These are phyloP conservation scores for Raphidocelis subcapitata DNA, from an alignment of 139 green algal genomes.

Conservation along the genomic window DNA sequence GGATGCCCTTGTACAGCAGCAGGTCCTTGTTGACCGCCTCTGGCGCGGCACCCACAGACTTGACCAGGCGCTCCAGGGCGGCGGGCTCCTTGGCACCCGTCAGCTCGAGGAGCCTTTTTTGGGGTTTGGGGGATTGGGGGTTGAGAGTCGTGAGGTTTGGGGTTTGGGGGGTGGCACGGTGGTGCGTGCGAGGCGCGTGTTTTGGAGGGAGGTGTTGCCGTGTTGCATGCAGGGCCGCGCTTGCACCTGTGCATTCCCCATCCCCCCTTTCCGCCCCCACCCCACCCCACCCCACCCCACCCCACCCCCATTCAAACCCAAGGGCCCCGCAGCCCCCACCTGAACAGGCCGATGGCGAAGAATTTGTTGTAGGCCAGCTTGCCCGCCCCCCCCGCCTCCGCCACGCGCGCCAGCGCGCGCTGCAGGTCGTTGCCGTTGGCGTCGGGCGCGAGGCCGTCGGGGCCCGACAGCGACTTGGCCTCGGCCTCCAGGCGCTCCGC, in stretches of 20 bases:
- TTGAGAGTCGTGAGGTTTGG: no score
- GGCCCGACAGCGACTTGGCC: slow-evolving; percentile 36
- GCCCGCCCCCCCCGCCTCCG: slow-evolving; percentile 34
- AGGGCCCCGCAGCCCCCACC: slow-evolving; percentile 38
- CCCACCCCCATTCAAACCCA: no score
- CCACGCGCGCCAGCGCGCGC: slow-evolving; percentile 64
- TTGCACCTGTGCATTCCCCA: no score
- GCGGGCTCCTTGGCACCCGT: slow-evolving; percentile 88
- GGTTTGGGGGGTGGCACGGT: no score
- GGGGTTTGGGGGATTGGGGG: no score
- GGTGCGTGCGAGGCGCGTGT: no score
- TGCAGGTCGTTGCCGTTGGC: slow-evolving; percentile 62
- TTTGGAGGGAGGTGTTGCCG: no score
- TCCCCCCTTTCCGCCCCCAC: no score
- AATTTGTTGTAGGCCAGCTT: slow-evolving; percentile 91
- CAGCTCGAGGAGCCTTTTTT: slow-evolving; percentile 80
- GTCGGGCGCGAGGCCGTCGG: slow-evolving; percentile 48
- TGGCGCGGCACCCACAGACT: slow-evolving; percentile 64
- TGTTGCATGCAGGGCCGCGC: no score
- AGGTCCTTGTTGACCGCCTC: slow-evolving; percentile 86
- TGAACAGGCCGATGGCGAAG: slow-evolving; percentile 92
- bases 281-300: no score
- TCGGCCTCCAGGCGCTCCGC: slow-evolving; percentile 58
- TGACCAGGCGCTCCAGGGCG: slow-evolving; percentile 74
- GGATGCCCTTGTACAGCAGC: slow-evolving; percentile 86